Evolutionary conservation across 2,329 filamentous ascomycete genomes (phyloP).

Genomic region (Cladorrhinum sp.): DNA sequence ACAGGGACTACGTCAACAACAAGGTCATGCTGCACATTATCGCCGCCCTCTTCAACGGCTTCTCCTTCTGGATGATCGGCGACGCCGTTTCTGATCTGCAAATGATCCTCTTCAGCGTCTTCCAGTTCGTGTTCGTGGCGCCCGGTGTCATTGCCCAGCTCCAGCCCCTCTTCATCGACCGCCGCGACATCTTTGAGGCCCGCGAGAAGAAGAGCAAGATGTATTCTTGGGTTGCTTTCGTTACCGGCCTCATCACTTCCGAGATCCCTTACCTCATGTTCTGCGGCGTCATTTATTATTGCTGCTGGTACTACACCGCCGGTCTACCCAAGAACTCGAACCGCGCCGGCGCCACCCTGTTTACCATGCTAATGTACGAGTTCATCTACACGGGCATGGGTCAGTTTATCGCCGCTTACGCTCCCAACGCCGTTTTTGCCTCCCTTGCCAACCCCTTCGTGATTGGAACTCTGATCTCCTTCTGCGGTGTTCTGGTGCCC

Average conservation of each 20-base stretch:
- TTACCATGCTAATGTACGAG: conserved; percentile 58
- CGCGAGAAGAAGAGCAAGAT: conserved; percentile 61
- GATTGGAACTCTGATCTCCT: conserved; percentile 59
- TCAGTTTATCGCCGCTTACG: conserved; percentile 61
- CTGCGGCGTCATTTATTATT: conserved; percentile 47
- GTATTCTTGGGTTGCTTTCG: conserved; percentile 59
- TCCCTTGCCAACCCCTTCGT: conserved; percentile 56
- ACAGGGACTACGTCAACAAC: conserved; percentile 64
- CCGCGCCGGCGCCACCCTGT: conserved; percentile 51
- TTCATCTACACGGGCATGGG: conserved; percentile 60
- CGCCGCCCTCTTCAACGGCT: conserved; percentile 58
- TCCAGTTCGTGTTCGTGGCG: conserved; percentile 63
- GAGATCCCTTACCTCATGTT: conserved; percentile 46
- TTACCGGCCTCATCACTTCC: conserved; percentile 49
- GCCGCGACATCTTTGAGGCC: conserved; percentile 55
- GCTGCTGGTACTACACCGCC: conserved; percentile 58
- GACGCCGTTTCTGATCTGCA: conserved; percentile 50
- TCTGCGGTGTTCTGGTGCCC: conserved; percentile 73
- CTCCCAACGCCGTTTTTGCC: conserved; percentile 59
- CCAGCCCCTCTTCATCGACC: conserved; percentile 56
- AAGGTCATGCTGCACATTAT: conserved; percentile 57
- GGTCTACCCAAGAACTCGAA: conserved; percentile 45
- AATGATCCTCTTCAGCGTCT: conserved; percentile 56
- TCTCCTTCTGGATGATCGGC: conserved; percentile 60
- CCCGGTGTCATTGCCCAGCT: conserved; percentile 57